Evolutionary conservation across 176 grass and related monocot genomes (phyloP).

Genomic region (Phragmites australis): DNA sequence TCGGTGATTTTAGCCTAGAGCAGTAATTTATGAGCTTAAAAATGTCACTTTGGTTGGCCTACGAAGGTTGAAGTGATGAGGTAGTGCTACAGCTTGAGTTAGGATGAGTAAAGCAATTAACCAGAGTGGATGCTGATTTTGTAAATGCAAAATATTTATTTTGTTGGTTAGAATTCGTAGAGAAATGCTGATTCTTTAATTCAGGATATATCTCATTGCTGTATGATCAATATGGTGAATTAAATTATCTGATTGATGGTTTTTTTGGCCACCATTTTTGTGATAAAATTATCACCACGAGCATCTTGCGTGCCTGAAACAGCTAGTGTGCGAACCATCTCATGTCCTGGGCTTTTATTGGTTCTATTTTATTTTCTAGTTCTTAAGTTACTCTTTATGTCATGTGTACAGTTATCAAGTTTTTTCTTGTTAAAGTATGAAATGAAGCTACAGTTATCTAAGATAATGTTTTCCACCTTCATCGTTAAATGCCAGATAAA

Average conservation of each 20-base stretch:
- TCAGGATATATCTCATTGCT: background rate
- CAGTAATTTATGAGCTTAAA: background rate
- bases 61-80: background rate
- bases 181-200: background rate
- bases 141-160: background rate
- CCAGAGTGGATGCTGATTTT: background rate
- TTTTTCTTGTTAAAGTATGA: background rate
- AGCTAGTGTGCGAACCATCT: background rate
- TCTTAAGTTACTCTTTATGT: constrained; percentile 1
- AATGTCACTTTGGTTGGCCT: background rate
- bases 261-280: background rate
- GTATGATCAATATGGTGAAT: background rate
- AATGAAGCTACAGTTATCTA: background rate
- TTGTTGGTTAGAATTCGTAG: background rate
- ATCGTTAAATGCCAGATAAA: constrained; percentile 36
- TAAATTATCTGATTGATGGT: background rate
- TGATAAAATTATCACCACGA: background rate
- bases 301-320: background rate
- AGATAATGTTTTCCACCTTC: background rate
- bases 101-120: background rate
- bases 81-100: background rate
- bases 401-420: background rate
- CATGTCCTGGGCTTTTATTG: background rate
- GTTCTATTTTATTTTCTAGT: background rate
- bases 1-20: background rate